Base-by-base conservation (phyloP, 2,329 filamentous ascomycete genomes). In the Neonectria punicea region DNA sequence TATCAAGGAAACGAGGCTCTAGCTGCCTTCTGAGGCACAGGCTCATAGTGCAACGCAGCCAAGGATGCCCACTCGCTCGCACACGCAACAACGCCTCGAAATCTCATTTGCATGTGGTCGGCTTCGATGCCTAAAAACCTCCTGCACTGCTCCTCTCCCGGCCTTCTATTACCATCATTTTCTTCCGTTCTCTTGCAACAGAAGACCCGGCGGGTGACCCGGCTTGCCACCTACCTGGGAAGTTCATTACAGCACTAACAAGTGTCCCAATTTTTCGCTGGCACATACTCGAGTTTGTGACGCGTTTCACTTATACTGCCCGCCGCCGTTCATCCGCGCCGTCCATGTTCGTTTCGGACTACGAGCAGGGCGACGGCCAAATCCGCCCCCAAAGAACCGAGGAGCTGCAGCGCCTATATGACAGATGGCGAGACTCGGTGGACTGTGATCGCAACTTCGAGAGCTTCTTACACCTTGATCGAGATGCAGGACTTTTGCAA, bases 351-450 rank as follows among this genome's bases (percentile, higher is more conserved):
- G 44, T 25, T 20, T 32, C 18, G 25, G 46, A 53, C 18, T 44
- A 32, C 25, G 22, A 22, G 46, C 53, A 34, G 20, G 41, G 34
- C 14, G 34, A 55, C 34, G 46, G 51, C 18, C 30, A 18, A 10
- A 50, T 49, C 25, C 53, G 32, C 9, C 66, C 66, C 25, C 20
- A 14, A 9, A 46, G 55, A 55, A 66, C 55, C 16, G 55, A 63
- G 32, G 55, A 66, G 30, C 53, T 67, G 28, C 66, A 67, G 46
- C 57, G 54, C n/a, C 58, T 67, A 16, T 60, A 67, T 44, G 39
- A 66, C 53, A 55, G 58, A 36, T 66, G 63, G 66, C 55, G 63
- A 50, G 59, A 65, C 14, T 46, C 55, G 25, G 53, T 61, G 18
- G 49, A 61, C 18, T 55, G 49, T n/a, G 39, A 43, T 43, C 54